Evolutionary conservation across 192 early-diverging fungal genomes (phyloP), one percentile per base, ranked within the genome.

Genomic region (Geranomyces variabilis): DNA sequence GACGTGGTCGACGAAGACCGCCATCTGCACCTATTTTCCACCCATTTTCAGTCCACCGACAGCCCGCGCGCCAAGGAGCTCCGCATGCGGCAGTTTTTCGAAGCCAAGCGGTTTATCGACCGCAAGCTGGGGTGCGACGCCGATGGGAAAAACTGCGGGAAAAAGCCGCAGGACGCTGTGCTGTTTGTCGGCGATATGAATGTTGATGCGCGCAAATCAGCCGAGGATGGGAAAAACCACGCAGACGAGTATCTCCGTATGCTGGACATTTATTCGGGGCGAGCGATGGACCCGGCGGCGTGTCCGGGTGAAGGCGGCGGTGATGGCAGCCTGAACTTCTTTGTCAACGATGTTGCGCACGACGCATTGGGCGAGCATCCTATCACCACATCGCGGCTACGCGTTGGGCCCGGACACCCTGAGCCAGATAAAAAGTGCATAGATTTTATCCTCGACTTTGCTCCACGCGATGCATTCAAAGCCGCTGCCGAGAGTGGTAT

Each of bases 171-270:
- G 41, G 90, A 89, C 36, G 81, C 87, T 0, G 82, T 92, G 1
- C 56, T 92, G 36, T 71, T 92, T 34, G 76, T 81, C 15, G 90
- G 90, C 29, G 92, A 94, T 74, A 76, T 94, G 43, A 93, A 88
- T 62, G 85, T 90, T 0, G 83, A 90, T 76, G 73, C 66, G n/a
- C 55, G 73, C 24, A 57, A 69, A 13, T 33, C 19, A 0, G 57
- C 17, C 26, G 66, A 67, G 6, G 66, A 67, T 24, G 73, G 73
- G 13, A 55, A 66, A 13, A 29, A 45, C 17, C 71, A 73, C 41
- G 64, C 58, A 21, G 26, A 22, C 7, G 73, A 75, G 47, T 75
- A 69, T 22, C 41, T 44, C 6, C 26, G 15, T 17, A 75, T 75
- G 73, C 47, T 53, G 66, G 72, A 57, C 51, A 67, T 74, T 22